Evolutionary conservation across 352 stramenopile species (phyloP).

Genomic region (Phytophthora vignae): DNA sequence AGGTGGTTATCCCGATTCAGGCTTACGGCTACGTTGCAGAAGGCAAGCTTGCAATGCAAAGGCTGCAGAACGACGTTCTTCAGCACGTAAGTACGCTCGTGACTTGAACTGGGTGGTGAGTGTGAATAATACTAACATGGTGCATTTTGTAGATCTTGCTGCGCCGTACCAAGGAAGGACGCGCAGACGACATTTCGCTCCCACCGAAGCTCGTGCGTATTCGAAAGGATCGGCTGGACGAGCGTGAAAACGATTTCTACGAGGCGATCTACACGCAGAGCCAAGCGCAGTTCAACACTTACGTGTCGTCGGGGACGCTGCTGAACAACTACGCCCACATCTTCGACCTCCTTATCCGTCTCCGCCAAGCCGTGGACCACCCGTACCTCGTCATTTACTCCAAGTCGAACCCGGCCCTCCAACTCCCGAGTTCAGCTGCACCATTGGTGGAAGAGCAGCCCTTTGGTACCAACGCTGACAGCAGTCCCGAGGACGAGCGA

Average conservation of each 20-base stretch:
- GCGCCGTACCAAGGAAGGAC: conserved; percentile 97
- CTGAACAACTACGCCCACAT: conserved; percentile 99
- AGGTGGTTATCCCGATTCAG: conserved; percentile 99
- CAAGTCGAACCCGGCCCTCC: conserved; percentile 85
- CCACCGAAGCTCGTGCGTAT: conserved; percentile 91
- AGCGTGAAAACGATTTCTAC: conserved; percentile 99
- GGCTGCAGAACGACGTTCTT: conserved; percentile 94
- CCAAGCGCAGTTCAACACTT: conserved; percentile 98
- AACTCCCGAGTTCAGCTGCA: conserved; percentile 55
- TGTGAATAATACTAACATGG: conserved; percentile 7
- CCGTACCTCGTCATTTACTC: conserved; percentile 97
- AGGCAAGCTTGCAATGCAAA: conserved; percentile 95
- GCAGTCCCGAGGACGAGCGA: conserved; percentile 37
- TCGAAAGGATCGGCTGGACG: conserved; percentile 84
- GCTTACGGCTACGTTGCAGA: conserved; percentile 94
- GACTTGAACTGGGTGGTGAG: background rate
- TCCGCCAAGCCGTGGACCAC: conserved; percentile 98
- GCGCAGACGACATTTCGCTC: conserved; percentile 94
- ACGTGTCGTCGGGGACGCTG: conserved; percentile 96
- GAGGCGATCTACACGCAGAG: conserved; percentile 98
- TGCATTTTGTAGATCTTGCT: conserved; percentile 90
- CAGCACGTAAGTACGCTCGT: conserved; percentile 75
- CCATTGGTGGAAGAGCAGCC: conserved; percentile 72
- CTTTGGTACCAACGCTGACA: conserved; percentile 42
- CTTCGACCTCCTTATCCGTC: conserved; percentile 97